These are phyloP conservation scores for Neopestalotiopsis rosae DNA, from an alignment of 2,329 filamentous ascomycete genomes.

Conservation along the genomic window DNA sequence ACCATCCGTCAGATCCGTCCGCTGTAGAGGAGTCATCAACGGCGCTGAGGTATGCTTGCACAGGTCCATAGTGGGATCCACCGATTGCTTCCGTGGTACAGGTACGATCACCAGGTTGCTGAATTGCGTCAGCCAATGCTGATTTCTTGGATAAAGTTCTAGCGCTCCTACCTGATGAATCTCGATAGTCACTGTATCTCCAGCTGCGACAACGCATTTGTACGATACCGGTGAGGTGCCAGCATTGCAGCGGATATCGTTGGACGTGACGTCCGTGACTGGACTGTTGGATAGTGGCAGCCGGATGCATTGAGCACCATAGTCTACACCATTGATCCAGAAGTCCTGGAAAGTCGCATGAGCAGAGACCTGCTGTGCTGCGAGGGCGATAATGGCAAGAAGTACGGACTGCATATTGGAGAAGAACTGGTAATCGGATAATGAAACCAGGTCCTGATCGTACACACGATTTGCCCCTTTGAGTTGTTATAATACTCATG, in stretches of 20 bases:
- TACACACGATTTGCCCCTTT: neutral
- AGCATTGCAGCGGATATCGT: conserved; percentile 49
- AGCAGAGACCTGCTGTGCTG: conserved; percentile 42
- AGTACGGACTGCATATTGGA: conserved; percentile 38
- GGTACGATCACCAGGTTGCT: conserved; percentile 52
- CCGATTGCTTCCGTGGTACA: conserved; percentile 57
- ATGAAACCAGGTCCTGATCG: neutral
- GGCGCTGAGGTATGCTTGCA: conserved; percentile 57
- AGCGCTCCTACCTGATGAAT: conserved; percentile 28
- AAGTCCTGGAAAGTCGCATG: conserved; percentile 60
- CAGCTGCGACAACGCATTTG: conserved; percentile 39
- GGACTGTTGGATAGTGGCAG: conserved; percentile 46
- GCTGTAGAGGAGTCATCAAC: conserved; percentile 53
- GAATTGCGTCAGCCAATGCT: neutral
- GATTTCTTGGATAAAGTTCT: neutral
- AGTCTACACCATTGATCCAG: conserved; percentile 50
- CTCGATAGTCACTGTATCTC: conserved; percentile 36
- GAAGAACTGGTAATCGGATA: neutral
- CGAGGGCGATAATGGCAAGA: conserved; percentile 34
- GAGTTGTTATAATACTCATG: neutral
- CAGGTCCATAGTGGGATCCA: conserved; percentile 58
- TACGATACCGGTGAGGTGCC: conserved; percentile 36
- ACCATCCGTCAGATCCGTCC: conserved; percentile 49
- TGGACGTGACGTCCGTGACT: conserved; percentile 42
- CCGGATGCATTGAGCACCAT: conserved; percentile 31